phyloP scores from a whole-genome alignment of 2,329 filamentous ascomycete species.

The Fusarium nelsonii region DNA sequence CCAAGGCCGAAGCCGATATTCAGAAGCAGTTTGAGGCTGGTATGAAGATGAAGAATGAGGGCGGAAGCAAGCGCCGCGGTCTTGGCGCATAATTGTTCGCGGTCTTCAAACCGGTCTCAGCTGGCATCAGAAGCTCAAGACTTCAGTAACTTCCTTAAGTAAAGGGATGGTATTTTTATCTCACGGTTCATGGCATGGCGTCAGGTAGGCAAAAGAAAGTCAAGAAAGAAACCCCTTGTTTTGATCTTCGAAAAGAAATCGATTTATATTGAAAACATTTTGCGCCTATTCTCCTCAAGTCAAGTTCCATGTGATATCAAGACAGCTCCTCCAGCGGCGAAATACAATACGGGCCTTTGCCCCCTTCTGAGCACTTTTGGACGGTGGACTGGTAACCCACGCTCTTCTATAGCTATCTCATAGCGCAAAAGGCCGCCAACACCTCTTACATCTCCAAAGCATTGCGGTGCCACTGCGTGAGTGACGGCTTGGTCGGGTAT shows the following conservation, averaged over 20 bases:
- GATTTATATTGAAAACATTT: constrained; percentile 44
- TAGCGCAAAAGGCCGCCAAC: constrained; percentile 4
- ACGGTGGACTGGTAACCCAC: constrained; percentile 13
- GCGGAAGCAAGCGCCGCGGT: constrained; percentile 62
- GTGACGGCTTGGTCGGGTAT: constrained; percentile 23
- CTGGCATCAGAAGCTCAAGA: constrained; percentile 1
- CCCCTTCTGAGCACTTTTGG: constrained; percentile 14
- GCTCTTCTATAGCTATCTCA: constrained; percentile 13
- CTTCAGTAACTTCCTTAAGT: constrained; percentile 16
- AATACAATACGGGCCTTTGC: constrained; percentile 31
- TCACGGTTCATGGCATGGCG: constrained; percentile 44
- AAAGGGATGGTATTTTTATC: constrained; percentile 27
- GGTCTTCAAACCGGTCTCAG: not conserved
- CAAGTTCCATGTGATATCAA: constrained; percentile 45
- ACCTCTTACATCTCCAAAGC: constrained; percentile 16
- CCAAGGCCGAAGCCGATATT: constrained; percentile 64
- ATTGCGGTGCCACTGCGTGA: not conserved
- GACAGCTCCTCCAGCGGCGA: constrained; percentile 31
- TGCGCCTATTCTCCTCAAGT: constrained; percentile 47
- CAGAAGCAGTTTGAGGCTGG: constrained; percentile 69
- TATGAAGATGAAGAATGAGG: constrained; percentile 68
- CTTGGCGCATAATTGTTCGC: constrained; percentile 60
- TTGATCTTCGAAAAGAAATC: constrained; percentile 31
- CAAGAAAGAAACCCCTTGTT: constrained; percentile 41
- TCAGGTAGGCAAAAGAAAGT: constrained; percentile 48